Base-by-base conservation (phyloP, 805 yeast genomes). In the Barnettozyma pratensis region DNA sequence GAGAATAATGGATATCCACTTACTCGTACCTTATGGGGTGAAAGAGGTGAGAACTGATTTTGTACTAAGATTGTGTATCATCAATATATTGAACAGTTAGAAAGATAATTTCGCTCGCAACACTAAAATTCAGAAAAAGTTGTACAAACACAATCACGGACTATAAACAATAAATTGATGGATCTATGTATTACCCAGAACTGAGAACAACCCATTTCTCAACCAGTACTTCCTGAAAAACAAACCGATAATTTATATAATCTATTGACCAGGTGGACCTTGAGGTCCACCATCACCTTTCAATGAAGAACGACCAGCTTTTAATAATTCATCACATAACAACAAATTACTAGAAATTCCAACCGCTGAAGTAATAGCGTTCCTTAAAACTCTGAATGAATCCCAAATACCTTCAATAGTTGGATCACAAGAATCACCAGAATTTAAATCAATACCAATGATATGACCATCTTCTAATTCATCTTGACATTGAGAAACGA, bases 391-490 rank as follows among this genome's bases (percentile, higher is more conserved):
- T 56, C 99, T 76, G 73, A 80, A 94, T 28, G 96, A 87, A 69
- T 94, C 99, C 96, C 97, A 94, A 50, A 94, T 81, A 52, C 99
- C 99, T 64, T 88, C 96, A 46, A 87, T 77, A 7, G 88, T 77
- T 43, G 99, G 97, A 63, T 92, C 97, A 79, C 92, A 83, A 44
- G 97, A 94, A 64, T 91, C 97, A 37, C 99, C 99, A 9, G 92
- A 77, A 52, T 79, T 80, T 56, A 94, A 76, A 66, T 94, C 96
- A 47, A 94, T 83, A 49, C 99, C 99, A 40, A 91, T 96, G 32
- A 81, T 79, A 60, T 86, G 81, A 45, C 85, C 94, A 41, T 85
- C 94, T 39, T 75, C 79, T 49, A 84, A 77, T 66, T 87, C 96
- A 68, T 94, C 99, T 69, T 89, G 96, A 58, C 96, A 89, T 48